Conservation (phyloP, 805 yeast species). For the Saturnispora zaruensis region DNA sequence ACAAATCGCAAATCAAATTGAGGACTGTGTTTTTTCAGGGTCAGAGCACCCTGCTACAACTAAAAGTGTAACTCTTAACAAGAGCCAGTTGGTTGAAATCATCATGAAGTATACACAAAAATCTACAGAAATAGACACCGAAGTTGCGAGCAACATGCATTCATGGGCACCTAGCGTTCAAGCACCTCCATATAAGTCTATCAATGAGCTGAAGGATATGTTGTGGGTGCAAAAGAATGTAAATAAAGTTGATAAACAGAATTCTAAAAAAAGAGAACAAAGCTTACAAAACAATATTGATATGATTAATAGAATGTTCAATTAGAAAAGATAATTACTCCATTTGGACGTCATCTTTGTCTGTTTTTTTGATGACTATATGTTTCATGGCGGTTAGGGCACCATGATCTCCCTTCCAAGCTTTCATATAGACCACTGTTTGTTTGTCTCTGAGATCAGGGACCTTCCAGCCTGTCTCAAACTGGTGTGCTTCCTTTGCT, state of each 20-base stretch:
- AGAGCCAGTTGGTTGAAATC: background rate
- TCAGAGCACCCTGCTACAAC: background rate
- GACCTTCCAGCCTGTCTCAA: slow-evolving; percentile 54
- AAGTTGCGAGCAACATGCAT: background rate
- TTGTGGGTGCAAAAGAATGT: slow-evolving; percentile 6
- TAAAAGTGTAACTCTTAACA: background rate
- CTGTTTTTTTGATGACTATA: slow-evolving; percentile 28
- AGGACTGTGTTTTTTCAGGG: background rate
- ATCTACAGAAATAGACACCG: slow-evolving; percentile 1
- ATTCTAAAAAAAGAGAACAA: background rate
- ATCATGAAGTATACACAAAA: slow-evolving; percentile 4
- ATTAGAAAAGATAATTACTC: background rate
- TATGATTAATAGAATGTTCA: background rate
- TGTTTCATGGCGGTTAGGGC: slow-evolving; percentile 58
- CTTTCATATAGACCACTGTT: slow-evolving; percentile 51
- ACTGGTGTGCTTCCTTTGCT: slow-evolving; percentile 55
- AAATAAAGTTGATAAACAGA: background rate
- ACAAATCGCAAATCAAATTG: background rate
- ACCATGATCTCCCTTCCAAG: slow-evolving; percentile 81
- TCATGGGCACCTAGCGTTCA: background rate
- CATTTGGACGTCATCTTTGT: slow-evolving; percentile 24
- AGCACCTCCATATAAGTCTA: background rate
- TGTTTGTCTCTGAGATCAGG: slow-evolving; percentile 62
- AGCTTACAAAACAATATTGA: background rate
- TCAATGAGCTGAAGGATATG: background rate